Percentiles rank a stretch among this genome's conserved stretches.
Conservation (phyloP, 768 basidiomycete genomes). For the Paxillus ammoniavirescens region DNA sequence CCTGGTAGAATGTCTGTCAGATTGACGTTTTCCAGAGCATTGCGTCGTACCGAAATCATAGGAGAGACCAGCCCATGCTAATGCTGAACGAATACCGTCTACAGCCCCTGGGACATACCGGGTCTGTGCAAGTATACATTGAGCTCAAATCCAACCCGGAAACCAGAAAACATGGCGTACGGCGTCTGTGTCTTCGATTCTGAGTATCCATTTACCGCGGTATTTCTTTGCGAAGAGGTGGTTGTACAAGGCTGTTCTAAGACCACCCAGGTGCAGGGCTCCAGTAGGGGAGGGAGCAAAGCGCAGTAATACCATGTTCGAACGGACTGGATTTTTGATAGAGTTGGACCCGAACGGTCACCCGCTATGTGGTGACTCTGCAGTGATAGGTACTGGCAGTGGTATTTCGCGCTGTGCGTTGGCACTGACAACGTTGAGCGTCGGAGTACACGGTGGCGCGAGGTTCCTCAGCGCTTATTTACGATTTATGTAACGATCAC, state of each 20-base stretch:
- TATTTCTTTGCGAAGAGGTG: constrained; percentile 79
- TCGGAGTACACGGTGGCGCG: no score
- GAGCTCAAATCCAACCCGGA: background rate
- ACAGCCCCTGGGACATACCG: constrained; percentile 83
- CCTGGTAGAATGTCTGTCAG: constrained; percentile 43
- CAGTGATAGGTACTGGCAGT: no score
- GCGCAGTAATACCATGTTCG: constrained; percentile 62
- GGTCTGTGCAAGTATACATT: constrained; percentile 43
- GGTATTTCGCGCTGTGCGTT: no score
- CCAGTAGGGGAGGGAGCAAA: constrained; percentile 99
- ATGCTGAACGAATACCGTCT: constrained; percentile 68
- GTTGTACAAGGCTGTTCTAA: constrained; percentile 93
- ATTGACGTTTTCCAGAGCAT: background rate
- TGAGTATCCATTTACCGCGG: constrained; percentile 85
- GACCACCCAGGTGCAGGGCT: constrained; percentile 88
- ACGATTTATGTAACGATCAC: no score
- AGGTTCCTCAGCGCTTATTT: no score
- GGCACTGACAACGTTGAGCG: no score
- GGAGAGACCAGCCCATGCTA: constrained; percentile 89
- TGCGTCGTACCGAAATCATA: constrained; percentile 77
- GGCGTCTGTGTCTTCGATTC: constrained; percentile 94
- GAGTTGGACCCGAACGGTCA: no score
- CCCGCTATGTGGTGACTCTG: no score
- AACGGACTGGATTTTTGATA: no score
- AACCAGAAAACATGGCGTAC: constrained; percentile 44